Conservation (phyloP, 257 asterid genomes). For the Gynochthodes officinalis region DNA sequence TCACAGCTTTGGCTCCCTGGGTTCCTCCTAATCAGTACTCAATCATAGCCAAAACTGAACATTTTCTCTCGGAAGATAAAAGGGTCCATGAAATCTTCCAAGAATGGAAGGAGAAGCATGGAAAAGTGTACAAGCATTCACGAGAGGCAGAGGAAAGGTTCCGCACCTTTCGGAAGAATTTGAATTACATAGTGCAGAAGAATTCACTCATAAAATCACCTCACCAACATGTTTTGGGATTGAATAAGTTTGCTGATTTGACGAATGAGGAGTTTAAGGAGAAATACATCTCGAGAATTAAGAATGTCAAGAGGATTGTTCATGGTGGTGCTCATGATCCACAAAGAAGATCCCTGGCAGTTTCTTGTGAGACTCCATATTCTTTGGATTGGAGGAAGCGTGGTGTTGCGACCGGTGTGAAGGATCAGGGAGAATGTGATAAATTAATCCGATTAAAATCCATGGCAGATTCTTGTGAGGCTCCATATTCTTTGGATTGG, state of each 20-base stretch:
- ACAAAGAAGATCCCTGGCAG: neutral
- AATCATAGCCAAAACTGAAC: slow-evolving; percentile 3
- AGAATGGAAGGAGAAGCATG: slow-evolving; percentile 31
- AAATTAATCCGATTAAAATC: slow-evolving; percentile 8
- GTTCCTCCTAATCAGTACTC: slow-evolving; percentile 16
- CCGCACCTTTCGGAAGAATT: slow-evolving; percentile 21
- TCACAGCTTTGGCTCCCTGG: neutral
- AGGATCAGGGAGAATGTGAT: slow-evolving; percentile 30
- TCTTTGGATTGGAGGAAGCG: slow-evolving; percentile 39
- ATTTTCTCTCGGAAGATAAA: slow-evolving; percentile 14
- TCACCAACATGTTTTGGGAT: slow-evolving; percentile 18
- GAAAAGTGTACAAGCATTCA: slow-evolving; percentile 25
- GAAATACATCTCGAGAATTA: slow-evolving; percentile 9
- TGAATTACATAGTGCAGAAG: slow-evolving; percentile 26
- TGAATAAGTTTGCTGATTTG: slow-evolving; percentile 38
- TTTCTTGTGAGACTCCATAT: slow-evolving; percentile 26
- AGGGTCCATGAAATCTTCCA: slow-evolving; percentile 27
- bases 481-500: slow-evolving; percentile 37
- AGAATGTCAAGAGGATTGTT: slow-evolving; percentile 7
- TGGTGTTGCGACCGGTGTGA: slow-evolving; percentile 36
- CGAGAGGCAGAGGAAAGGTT: slow-evolving; percentile 31
- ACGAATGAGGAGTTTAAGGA: slow-evolving; percentile 36
- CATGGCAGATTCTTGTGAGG: slow-evolving; percentile 21
- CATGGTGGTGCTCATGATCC: neutral
- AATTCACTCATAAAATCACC: slow-evolving; percentile 18